phyloP scores from a whole-genome alignment of 805 yeast species.

The Myxozyma mucilagina region DNA sequence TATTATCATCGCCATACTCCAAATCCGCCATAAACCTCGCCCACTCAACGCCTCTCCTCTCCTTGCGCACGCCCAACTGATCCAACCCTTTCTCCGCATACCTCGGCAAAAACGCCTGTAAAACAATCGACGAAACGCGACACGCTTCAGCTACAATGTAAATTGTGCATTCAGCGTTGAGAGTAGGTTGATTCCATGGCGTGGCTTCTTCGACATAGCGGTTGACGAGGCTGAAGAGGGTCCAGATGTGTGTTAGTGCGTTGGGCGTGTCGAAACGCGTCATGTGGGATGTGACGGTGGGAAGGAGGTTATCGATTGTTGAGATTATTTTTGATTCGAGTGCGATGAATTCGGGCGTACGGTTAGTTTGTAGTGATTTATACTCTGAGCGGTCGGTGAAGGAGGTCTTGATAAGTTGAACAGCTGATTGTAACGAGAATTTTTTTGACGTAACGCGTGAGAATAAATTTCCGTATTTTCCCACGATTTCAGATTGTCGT shows the following conservation, averaged over 20 bases:
- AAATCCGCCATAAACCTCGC: constrained; percentile 60
- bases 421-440: constrained; percentile 46
- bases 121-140: constrained; percentile 63
- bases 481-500: constrained; percentile 57
- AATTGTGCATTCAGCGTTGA: constrained; percentile 43
- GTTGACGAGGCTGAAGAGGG: constrained; percentile 51
- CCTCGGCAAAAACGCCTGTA: constrained; percentile 73
- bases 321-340: not conserved
- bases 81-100: constrained; percentile 59
- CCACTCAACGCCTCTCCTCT: constrained; percentile 46
- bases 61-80: constrained; percentile 55
- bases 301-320: not conserved
- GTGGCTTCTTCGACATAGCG: constrained; percentile 63
- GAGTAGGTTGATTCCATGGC: constrained; percentile 60
- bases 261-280: constrained; percentile 52
- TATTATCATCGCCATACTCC: constrained; percentile 60
- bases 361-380: not conserved
- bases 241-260: constrained; percentile 63
- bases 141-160: constrained; percentile 68
- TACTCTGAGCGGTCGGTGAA: not conserved
- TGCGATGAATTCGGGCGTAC: not conserved
- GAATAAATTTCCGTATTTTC: constrained; percentile 79
- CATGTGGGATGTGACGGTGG: constrained; percentile 6
- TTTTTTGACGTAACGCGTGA: constrained; percentile 71
- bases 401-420: not conserved